Evolutionary conservation across 495 filamentous ascomycete genomes (phyloP).

Genomic region (Saxophila tyrrhenica): DNA sequence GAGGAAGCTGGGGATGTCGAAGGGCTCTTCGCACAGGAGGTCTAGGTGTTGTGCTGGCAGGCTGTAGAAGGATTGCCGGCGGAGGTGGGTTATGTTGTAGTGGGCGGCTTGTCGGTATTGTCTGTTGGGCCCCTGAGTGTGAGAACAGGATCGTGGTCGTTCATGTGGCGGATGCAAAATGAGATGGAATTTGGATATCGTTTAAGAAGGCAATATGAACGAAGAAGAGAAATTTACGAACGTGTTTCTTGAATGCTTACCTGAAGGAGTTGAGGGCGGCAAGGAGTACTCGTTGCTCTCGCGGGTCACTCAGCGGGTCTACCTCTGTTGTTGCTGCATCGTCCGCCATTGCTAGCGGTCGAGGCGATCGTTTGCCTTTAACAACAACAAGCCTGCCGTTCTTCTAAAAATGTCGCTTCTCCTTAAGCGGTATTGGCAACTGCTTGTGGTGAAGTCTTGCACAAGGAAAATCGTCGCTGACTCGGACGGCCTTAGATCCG

Average conservation of each 20-base stretch:
- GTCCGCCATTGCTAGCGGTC: not conserved
- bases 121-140: conserved; percentile 32
- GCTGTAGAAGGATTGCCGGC: conserved; percentile 82
- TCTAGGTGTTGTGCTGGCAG: conserved; percentile 74
- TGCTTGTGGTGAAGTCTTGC: too few species aligned
- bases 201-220: too few species aligned
- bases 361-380: too few species aligned
- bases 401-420: too few species aligned
- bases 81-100: conserved; percentile 74
- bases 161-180: too few species aligned
- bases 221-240: too few species aligned
- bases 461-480: too few species aligned
- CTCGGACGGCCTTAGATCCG: too few species aligned
- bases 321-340: not conserved
- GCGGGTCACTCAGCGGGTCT: conserved; percentile 54
- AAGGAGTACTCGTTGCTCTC: conserved; percentile 65
- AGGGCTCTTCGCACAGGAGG: conserved; percentile 65
- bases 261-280: conserved; percentile 73
- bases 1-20: conserved; percentile 68
- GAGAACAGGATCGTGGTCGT: not conserved
- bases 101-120: conserved; percentile 78
- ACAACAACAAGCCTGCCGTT: too few species aligned
- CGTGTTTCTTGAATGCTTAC: conserved; percentile 40
- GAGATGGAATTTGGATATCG: too few species aligned
- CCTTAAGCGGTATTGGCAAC: too few species aligned